Conservation (phyloP, 331 rosid species). For the Acacia pycnantha region DNA sequence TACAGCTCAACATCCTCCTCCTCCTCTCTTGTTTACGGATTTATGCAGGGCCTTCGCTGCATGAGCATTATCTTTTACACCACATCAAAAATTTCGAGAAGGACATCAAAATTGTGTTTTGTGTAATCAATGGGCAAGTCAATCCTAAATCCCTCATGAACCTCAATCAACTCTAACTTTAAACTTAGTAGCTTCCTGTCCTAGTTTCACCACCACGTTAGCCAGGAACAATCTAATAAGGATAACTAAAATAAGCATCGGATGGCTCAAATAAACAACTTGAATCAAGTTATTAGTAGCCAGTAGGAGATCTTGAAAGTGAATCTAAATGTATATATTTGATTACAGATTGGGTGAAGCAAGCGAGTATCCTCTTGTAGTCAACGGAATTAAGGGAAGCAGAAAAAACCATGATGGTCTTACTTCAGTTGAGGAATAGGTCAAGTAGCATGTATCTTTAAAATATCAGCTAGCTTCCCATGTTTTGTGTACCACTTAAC, state of each 20-base stretch:
- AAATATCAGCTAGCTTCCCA: conserved; percentile 42
- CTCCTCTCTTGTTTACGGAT: no score
- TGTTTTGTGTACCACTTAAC: conserved; percentile 37
- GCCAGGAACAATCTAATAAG: no score
- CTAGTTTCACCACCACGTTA: no score
- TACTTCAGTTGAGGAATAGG: conserved; percentile 32
- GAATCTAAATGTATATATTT: no score
- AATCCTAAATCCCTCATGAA: no score
- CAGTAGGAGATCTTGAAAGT: no score
- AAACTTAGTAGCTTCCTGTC: no score
- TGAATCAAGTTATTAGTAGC: no score
- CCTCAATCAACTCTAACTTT: no score
- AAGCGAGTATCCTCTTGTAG: conserved; percentile 47
- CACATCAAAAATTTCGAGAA: conserved; percentile 46
- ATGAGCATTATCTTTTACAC: conserved; percentile 17
- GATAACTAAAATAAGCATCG: no score
- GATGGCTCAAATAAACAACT: no score
- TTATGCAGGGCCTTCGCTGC: not conserved
- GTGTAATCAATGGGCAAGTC: conserved; percentile 36
- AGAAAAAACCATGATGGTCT: conserved; percentile 52
- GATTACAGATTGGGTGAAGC: conserved; percentile 46
- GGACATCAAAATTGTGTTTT: conserved; percentile 37
- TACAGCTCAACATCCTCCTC: no score
- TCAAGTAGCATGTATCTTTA: conserved; percentile 25
- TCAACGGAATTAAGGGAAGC: conserved; percentile 59